Percentiles rank a stretch among this genome's conserved stretches.
Conservation (phyloP, 768 basidiomycete species). For the Hemileccinum rubropunctum region DNA sequence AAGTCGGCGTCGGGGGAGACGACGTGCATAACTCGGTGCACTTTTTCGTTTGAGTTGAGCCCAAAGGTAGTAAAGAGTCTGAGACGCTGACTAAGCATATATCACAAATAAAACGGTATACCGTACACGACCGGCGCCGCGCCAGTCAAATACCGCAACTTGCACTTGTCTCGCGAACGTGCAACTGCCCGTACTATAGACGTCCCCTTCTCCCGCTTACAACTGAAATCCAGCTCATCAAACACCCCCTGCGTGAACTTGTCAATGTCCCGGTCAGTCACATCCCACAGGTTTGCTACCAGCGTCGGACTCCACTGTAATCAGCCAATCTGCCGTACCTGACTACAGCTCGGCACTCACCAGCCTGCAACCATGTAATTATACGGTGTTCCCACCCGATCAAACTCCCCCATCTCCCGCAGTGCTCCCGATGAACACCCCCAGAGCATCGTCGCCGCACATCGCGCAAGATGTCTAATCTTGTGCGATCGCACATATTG, state of each 20-base stretch:
- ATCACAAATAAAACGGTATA: constrained; percentile 81
- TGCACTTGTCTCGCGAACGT: constrained; percentile 74
- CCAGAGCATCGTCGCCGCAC: constrained; percentile 97
- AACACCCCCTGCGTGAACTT: constrained; percentile 85
- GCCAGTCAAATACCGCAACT: constrained; percentile 90
- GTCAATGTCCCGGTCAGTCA: constrained; percentile 97
- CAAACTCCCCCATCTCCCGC: constrained; percentile 91
- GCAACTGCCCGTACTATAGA: constrained; percentile 79
- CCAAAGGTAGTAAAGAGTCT: too few species aligned
- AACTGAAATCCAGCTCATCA: constrained; percentile 47
- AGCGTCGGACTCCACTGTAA: constrained; percentile 68
- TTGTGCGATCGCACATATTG: constrained; percentile 90
- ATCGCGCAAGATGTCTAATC: constrained; percentile 75
- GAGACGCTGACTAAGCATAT: constrained; percentile 10
- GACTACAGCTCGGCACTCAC: constrained; percentile 51
- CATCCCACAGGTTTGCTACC: constrained; percentile 96
- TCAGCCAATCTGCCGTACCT: neutral
- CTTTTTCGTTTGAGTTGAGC: too few species aligned
- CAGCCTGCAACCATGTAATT: constrained; percentile 98
- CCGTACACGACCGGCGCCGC: constrained; percentile 96
- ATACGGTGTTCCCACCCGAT: constrained; percentile 86
- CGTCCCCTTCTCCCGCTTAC: constrained; percentile 14
- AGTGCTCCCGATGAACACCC: constrained; percentile 94
- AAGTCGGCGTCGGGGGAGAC: constrained; percentile 26
- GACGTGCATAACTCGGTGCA: too few species aligned